These are phyloP conservation scores for Begonia peltatifolia DNA, from an alignment of 306 rosid genomes.

Conservation along the genomic window DNA sequence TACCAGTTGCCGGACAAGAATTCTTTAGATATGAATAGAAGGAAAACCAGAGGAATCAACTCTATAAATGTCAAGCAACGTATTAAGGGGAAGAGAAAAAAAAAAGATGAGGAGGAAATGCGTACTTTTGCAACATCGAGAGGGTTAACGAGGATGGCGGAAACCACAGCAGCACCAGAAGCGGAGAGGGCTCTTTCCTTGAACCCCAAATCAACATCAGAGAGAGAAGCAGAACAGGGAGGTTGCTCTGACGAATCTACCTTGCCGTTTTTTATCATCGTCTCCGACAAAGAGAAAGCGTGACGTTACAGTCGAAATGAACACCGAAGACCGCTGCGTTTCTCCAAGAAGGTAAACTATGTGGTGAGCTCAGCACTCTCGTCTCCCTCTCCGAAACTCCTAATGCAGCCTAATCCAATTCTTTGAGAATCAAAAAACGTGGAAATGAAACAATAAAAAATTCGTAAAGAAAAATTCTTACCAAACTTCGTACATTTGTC, in stretches of 20 bases:
- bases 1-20: too few species aligned
- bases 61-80: background rate
- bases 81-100: background rate
- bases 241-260: conserved; percentile 4
- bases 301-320: conserved; percentile 21
- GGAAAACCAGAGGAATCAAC: background rate
- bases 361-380: conserved; percentile 30
- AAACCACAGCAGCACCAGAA: conserved; percentile 69
- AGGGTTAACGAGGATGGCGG: conserved; percentile 79
- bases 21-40: background rate
- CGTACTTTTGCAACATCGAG: conserved; percentile 84
- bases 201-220: conserved; percentile 37
- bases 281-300: conserved; percentile 17
- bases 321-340: conserved; percentile 23
- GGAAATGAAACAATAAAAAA: background rate
- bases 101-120: background rate
- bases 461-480: background rate
- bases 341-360: conserved; percentile 29
- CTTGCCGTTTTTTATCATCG: conserved; percentile 9
- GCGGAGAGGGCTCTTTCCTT: conserved; percentile 60
- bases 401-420: background rate
- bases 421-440: background rate
- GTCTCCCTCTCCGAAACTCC: background rate
- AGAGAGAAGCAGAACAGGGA: conserved; percentile 2
- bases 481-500: conserved; percentile 1